These are phyloP conservation scores for Xylariaceae sp. DNA, from an alignment of 2,329 filamentous ascomycete species.

Conservation along the genomic window DNA sequence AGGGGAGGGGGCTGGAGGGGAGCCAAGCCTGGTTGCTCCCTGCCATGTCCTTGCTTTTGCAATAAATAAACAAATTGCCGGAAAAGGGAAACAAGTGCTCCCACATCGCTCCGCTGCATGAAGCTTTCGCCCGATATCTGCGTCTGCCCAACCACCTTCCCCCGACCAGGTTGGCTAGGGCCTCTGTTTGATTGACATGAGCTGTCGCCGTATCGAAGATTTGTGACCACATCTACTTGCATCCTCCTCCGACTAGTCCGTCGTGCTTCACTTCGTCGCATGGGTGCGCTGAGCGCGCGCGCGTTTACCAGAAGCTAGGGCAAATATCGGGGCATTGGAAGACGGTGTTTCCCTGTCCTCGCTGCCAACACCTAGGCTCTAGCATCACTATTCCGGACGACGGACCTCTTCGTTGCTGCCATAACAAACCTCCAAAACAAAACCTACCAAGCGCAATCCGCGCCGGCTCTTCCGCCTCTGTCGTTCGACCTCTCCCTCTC, in stretches of 20 bases:
- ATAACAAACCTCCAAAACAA: not conserved
- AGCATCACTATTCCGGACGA: no score
- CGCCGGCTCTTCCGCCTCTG: no score
- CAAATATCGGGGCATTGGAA: not conserved
- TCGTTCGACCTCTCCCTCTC: not conserved
- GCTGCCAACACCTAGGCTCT: not conserved
- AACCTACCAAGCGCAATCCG: no score
- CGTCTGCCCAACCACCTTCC: slow-evolving; percentile 9
- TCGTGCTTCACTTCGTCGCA: slow-evolving; percentile 11
- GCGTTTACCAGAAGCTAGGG: slow-evolving; percentile 1
- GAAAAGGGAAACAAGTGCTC: slow-evolving; percentile 20
- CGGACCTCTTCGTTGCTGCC: no score
- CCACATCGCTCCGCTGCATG: no score
- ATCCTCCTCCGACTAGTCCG: slow-evolving; percentile 12
- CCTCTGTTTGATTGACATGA: slow-evolving; percentile 10
- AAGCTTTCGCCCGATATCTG: no score
- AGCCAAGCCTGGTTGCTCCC: slow-evolving; percentile 11
- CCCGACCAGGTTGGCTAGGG: slow-evolving; percentile 15
- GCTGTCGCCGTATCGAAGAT: slow-evolving; percentile 7
- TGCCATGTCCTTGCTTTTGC: slow-evolving; percentile 13
- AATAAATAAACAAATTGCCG: slow-evolving; percentile 32
- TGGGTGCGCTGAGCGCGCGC: slow-evolving; percentile 22
- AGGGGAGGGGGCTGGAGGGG: no score
- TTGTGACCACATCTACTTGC: slow-evolving; percentile 6
- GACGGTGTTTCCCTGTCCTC: slow-evolving; percentile 6